Conservation (phyloP, 225 moss, liverwort and hornwort genomes). For the Anthoceros angustus region DNA sequence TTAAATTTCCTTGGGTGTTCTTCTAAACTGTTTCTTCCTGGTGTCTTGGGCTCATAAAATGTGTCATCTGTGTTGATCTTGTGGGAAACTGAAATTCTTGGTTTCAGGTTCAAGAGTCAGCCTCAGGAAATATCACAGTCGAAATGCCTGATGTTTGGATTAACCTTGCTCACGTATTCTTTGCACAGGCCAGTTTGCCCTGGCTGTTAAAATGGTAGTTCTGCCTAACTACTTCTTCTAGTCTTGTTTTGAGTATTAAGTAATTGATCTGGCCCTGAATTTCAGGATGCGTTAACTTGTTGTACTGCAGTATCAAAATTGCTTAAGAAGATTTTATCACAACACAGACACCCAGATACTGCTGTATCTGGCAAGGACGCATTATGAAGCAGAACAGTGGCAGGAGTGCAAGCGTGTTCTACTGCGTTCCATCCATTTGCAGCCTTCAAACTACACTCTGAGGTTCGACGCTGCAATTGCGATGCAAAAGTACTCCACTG, state of each 20-base stretch:
- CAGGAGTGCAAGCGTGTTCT: slow-evolving; percentile 93
- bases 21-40: no score
- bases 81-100: no score
- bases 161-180: slow-evolving; percentile 87
- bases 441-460: slow-evolving; percentile 77
- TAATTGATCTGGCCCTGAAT: neutral
- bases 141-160: slow-evolving; percentile 99
- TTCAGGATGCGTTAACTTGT: neutral
- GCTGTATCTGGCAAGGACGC: slow-evolving; percentile 78
- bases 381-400: slow-evolving; percentile 99
- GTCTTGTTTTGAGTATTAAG: neutral
- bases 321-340: slow-evolving; percentile 73
- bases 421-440: slow-evolving; percentile 82
- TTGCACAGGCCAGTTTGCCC: slow-evolving; percentile 90
- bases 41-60: neutral
- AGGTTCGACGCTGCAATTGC: slow-evolving; percentile 87
- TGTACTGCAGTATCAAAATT: slow-evolving; percentile 58
- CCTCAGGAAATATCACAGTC: slow-evolving; percentile 70
- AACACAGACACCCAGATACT: slow-evolving; percentile 89
- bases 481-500: slow-evolving; percentile 97
- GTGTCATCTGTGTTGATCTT: neutral
- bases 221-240: neutral
- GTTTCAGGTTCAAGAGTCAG: slow-evolving; percentile 78
- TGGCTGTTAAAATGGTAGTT: slow-evolving; percentile 79
- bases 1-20: neutral